Conservation (phyloP, 257 asterid species). For the Handroanthus guayacan region DNA sequence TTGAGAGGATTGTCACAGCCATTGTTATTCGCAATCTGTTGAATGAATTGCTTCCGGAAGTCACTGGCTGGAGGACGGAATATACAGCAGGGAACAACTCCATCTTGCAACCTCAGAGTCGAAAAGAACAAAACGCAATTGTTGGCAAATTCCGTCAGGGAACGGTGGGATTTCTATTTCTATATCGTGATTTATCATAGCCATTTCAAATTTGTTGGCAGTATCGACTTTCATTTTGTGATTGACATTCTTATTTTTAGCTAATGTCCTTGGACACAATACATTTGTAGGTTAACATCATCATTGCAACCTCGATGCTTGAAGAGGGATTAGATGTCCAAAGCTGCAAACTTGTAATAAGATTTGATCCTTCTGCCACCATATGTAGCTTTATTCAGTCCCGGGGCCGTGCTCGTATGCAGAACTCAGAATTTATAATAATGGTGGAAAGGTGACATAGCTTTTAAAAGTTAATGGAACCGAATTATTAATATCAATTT, state of each 20-base stretch:
- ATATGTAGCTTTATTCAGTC: constrained; percentile 95
- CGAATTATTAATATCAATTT: background rate
- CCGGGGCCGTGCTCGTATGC: constrained; percentile 96
- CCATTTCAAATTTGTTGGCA: background rate
- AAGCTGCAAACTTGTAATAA: constrained; percentile 90
- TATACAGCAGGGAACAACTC: constrained; percentile 73
- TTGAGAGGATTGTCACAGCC: constrained; percentile 80
- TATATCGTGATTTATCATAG: background rate
- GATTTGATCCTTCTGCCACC: constrained; percentile 83
- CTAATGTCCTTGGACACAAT: constrained; percentile 16
- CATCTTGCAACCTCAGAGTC: constrained; percentile 59
- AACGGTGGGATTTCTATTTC: constrained; percentile 41
- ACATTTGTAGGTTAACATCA: constrained; percentile 71
- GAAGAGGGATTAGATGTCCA: constrained; percentile 97
- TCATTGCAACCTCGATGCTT: constrained; percentile 84
- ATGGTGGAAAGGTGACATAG: constrained; percentile 67
- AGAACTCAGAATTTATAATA: constrained; percentile 74
- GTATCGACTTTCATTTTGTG: background rate
- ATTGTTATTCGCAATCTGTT: constrained; percentile 62
- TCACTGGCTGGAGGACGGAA: constrained; percentile 68
- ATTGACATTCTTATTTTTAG: constrained; percentile 2
- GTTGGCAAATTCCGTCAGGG: constrained; percentile 74
- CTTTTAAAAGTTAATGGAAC: background rate
- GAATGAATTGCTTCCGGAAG: constrained; percentile 65
- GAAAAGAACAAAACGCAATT: constrained; percentile 60